Base-by-base conservation (phyloP, 805 yeast species). In the Monosporozyma aquatica region DNA sequence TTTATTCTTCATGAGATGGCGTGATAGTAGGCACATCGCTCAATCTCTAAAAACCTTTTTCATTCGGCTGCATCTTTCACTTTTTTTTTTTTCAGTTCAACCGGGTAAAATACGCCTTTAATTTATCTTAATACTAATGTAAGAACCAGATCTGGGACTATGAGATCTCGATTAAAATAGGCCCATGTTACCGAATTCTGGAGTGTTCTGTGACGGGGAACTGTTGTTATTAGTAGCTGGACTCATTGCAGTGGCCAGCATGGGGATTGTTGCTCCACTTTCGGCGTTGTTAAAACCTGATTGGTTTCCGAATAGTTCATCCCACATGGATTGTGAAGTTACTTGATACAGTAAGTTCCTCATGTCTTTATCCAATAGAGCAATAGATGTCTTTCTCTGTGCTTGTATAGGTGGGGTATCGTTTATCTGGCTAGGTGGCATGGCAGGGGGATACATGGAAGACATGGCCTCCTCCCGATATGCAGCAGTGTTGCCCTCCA, bases 281-380 rank as follows among this genome's bases (percentile, higher is more conserved):
- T 18, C 8, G 7, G 11, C 35, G 14, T 20, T n/a, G n/a, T 18
- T 18, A 20, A n/a, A 18, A 14, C 35, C 35, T 14, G 22, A 9
- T 18, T 32, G 22, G 17, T 48, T 49, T 23, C 50, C 53, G 38
- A 55, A 52, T 28, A 53, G 49, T 34, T 56, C 61, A 35, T 78
- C 85, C 83, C 86, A 80, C 26, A 80, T 78, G 21, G 78, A 67
- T 43, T 80, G 86, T 2, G 76, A 71, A 4, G 82, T 79, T 37
- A 78, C 73, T 54, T 75, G 81, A 51, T 71, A 74, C 46, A 81
- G 71, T 66, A 81, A 62, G 51, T 79, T 83, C 53, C 70, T 76
- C 17, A 79, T 71, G 40, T 68, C 37, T 18, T 23, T 39, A 15
- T 35, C 25, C 37, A 18, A 18, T 15, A 21, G 9, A 5, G 18